Conservation (phyloP, 805 yeast genomes). For the Osmozyma mogii region DNA sequence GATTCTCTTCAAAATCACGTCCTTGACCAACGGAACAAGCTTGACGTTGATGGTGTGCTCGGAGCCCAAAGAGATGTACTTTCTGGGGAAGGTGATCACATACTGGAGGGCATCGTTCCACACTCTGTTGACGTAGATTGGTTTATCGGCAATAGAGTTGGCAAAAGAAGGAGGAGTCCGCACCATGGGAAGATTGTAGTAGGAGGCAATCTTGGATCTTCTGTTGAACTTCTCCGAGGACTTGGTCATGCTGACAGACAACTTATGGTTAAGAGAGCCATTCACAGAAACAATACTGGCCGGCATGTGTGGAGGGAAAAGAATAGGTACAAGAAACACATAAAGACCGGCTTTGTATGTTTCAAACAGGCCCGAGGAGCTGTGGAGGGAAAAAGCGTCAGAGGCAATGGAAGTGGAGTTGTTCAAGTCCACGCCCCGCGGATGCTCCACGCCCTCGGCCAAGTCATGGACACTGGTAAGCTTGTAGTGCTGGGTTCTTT, state of each 20-base stretch:
- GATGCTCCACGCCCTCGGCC: neutral
- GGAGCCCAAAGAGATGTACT: conserved; percentile 57
- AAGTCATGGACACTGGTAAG: conserved; percentile 6
- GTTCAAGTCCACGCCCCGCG: too few relatives aligned
- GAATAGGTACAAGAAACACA: conserved; percentile 55
- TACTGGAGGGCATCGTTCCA: conserved; percentile 71
- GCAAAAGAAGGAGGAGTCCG: conserved; percentile 52
- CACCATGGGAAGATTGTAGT: conserved; percentile 38
- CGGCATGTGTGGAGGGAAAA: conserved; percentile 55
- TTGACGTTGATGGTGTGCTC: conserved; percentile 55
- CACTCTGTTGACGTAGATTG: conserved; percentile 64
- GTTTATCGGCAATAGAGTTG: conserved; percentile 55
- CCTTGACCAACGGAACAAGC: conserved; percentile 58
- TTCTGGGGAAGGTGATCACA: conserved; percentile 63
- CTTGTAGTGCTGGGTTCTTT: conserved; percentile 27
- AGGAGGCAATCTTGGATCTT: conserved; percentile 24
- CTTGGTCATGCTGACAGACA: conserved; percentile 34
- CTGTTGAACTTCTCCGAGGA: conserved; percentile 28
- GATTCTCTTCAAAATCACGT: conserved; percentile 53
- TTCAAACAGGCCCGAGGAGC: neutral
- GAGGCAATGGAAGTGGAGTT: too few relatives aligned
- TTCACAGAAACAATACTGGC: conserved; percentile 49
- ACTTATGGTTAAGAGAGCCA: conserved; percentile 39
- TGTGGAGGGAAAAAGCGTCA: too few relatives aligned
- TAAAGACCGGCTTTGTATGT: conserved; percentile 57